Base-by-base conservation (phyloP, 2,329 filamentous ascomycete species). In the Ascocoryne sarcoides region DNA sequence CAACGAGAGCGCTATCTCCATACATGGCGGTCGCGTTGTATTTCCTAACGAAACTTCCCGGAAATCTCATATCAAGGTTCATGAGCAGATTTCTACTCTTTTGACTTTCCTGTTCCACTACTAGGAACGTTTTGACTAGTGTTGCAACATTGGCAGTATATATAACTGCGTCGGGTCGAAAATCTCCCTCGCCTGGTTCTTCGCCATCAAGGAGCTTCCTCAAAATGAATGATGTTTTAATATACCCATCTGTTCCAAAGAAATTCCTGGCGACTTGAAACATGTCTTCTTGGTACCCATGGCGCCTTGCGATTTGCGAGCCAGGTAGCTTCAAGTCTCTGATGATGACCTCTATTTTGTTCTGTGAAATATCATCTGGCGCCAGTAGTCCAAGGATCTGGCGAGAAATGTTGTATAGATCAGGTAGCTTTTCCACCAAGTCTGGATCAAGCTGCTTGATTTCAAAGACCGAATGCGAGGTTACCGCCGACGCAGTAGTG, bases 141-240 rank as follows among this genome's bases (percentile, higher is more conserved):
- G 59, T 52, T 3, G 66, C 65, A 28, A 71, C 51, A 48, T 72
- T 72, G 10, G 65, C 63, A 26, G 60, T 56, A 40, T 67, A 56
- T 4, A 72, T 41, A 15, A 67, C 51, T 3, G 60, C 54, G 31
- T 59, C 57, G 8, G 61, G 62, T 7, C 52, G 58, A 52, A 61
- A 67, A 7, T 12, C 45, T 10, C 32, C 49, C 28, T 23, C 52
- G 9, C 16, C 40, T 34, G 40, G 45, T 3, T 54, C 36, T 16
- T 52, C 26, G n/a, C 50, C 46, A 1, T 54, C 51, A 10, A 57
- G 51, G 10, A 69, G 46, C 32, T 56, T 49, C 9, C 44, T 40
- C 21, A 59, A 43, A 20, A 67, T 50, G 7, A 55, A 44, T 1
- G 48, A 39, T 3, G 53, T 48, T 31, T 61, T 54, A 28, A 71